Base-by-base conservation (phyloP, 2,329 filamentous ascomycete genomes). In the Cytospora paraplurivora region DNA sequence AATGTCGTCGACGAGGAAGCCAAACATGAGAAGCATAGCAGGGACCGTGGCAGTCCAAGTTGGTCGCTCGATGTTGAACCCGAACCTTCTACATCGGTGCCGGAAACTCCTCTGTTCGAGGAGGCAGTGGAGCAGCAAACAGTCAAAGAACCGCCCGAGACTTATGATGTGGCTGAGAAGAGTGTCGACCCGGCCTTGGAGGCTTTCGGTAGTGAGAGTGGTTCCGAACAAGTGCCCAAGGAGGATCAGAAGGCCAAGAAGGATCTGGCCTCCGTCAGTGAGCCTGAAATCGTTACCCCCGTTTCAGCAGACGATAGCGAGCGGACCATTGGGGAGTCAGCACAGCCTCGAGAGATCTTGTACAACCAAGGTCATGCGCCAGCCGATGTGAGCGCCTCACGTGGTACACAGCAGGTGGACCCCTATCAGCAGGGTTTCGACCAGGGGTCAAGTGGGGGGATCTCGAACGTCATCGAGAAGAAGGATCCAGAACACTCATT, bases 161-260 rank as follows among this genome's bases (percentile, higher is more conserved):
- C 21, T 19, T 12, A 51, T 10, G 44, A 34, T 27, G 19, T 35
- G 34, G 56, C 53, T n/a, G 63, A 61, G n/a, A 27, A 57, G 44
- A 21, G 1, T 8, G 17, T 27, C n/a, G 60, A 63, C 27, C 37
- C 52, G 32, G 60, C 62, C 7, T 53, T 53, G 8, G 68, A 68
- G 10, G 70, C 72, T 56, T 61, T 67, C 64, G 64, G 62, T 63
- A 68, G 62, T 63, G 69, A 68, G 49, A 58, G 62, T 56, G 32
- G 55, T 4, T 62, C 62, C 11, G 69, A 67, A 34, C 74, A 73
- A 62, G 75, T 75, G 66, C 70, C 71, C 55, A 73, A 75, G 63
- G 73, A 74, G 47, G 65, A 66, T 15, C 62, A 54, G 21, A 62
- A 62, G 55, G 65, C 65, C 37, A 65, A 66, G 51, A 65, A 66